These are phyloP conservation scores for Tricholoma sp. DNA, from an alignment of 768 basidiomycete genomes.

Conservation along the genomic window DNA sequence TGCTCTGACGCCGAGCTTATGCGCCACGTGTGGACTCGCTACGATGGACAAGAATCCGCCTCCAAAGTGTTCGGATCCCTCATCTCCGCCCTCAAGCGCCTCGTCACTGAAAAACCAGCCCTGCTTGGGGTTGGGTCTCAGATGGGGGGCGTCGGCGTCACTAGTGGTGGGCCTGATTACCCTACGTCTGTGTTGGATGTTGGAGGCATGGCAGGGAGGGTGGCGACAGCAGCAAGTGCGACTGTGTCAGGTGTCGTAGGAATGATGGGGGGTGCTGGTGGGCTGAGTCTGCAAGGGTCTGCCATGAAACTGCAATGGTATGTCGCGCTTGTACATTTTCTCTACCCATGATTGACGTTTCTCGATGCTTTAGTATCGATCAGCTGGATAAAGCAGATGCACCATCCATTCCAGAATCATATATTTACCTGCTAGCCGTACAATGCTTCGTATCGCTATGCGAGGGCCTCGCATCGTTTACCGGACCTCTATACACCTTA, in stretches of 20 bases:
- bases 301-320: constrained; percentile 92
- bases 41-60: constrained; percentile 57
- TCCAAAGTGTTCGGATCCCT: constrained; percentile 75
- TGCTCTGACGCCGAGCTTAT: constrained; percentile 79
- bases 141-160: constrained; percentile 76
- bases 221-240: constrained; percentile 77
- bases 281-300: constrained; percentile 67
- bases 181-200: constrained; percentile 53
- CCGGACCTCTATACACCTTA: constrained; percentile 69
- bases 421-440: constrained; percentile 87
- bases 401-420: constrained; percentile 88
- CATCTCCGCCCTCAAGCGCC: constrained; percentile 77
- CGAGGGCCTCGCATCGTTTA: constrained; percentile 76
- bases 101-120: constrained; percentile 85
- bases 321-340: constrained; percentile 16
- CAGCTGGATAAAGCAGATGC: constrained; percentile 97
- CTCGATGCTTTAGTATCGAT: constrained; percentile 64
- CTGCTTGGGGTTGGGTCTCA: constrained; percentile 76
- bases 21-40: constrained; percentile 74
- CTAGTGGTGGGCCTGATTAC: constrained; percentile 20
- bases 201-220: constrained; percentile 73
- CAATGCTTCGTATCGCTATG: constrained; percentile 85
- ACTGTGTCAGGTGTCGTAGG: constrained; percentile 83
- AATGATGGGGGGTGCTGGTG: constrained; percentile 70
- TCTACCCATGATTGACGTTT: neutral